Percentiles rank a stretch among this genome's conserved stretches.
These are phyloP conservation scores for Hibiscus tridactylites DNA, from an alignment of 345 rosid species.

Conservation along the genomic window DNA sequence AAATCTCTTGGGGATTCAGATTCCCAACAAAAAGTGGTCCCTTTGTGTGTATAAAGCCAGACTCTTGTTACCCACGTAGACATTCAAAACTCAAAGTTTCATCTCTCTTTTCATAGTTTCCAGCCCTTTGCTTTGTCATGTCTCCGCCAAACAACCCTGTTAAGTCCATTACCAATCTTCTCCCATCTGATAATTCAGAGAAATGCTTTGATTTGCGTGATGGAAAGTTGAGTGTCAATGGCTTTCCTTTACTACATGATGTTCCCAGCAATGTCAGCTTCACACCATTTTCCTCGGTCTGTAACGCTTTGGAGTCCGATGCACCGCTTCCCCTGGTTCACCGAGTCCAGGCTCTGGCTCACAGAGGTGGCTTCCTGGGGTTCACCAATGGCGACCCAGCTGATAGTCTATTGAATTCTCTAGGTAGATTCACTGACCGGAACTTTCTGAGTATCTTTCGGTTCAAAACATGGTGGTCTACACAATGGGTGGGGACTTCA, in stretches of 20 bases:
- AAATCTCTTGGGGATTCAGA: background rate
- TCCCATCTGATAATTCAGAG: conserved; percentile 6
- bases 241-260: conserved; percentile 44
- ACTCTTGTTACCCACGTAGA: background rate
- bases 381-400: background rate
- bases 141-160: conserved; percentile 49
- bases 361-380: background rate
- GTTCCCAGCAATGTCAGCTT: conserved; percentile 57
- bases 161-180: conserved; percentile 9
- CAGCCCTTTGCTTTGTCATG: conserved; percentile 22
- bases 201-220: conserved; percentile 32
- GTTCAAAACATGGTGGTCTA: background rate
- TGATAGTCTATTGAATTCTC: background rate
- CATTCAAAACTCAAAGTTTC: background rate
- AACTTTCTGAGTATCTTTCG: background rate
- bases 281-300: conserved; percentile 33
- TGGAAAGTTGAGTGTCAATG: conserved; percentile 38
- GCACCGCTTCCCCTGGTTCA: conserved; percentile 38
- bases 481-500: background rate
- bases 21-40: background rate
- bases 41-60: background rate
- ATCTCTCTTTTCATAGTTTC: background rate
- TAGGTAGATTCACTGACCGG: background rate
- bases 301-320: conserved; percentile 36
- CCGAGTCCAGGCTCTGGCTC: background rate